Conservation (phyloP, 257 asterid species). For the Rhazya stricta region DNA sequence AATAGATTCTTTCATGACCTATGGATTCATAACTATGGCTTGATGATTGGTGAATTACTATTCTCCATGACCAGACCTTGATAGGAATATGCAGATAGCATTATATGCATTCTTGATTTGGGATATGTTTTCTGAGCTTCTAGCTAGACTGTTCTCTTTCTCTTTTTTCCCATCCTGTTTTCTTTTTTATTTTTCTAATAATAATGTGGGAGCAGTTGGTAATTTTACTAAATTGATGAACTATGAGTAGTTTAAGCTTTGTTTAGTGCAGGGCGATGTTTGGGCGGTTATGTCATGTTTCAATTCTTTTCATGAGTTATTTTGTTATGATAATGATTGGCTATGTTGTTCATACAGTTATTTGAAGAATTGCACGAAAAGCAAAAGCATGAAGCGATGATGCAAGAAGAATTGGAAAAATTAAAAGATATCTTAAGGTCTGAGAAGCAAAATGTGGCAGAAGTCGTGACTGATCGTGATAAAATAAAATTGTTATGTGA, state of each 20-base stretch:
- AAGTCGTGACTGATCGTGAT: conserved; percentile 62
- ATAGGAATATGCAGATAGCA: background rate
- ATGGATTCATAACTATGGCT: background rate
- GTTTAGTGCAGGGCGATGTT: background rate
- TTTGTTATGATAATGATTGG: background rate
- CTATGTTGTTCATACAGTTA: conserved; percentile 50
- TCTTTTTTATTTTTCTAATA: background rate
- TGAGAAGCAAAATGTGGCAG: conserved; percentile 65
- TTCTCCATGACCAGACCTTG: background rate
- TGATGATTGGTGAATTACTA: background rate
- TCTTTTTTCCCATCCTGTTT: background rate
- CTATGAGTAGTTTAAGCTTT: background rate
- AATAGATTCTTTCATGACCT: background rate
- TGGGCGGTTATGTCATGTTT: background rate
- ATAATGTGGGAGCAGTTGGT: background rate
- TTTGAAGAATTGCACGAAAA: conserved; percentile 67
- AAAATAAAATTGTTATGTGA: conserved; percentile 51
- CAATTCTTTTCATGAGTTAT: background rate
- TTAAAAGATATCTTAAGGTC: conserved; percentile 52
- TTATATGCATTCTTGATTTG: background rate
- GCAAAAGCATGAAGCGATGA: conserved; percentile 52
- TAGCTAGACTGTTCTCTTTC: background rate
- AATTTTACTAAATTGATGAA: background rate
- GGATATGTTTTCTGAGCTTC: background rate
- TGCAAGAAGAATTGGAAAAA: conserved; percentile 63